A percentile compares a stretch with the other conserved stretches of the same genome.
These are phyloP conservation scores for Boletales sp. DNA, from an alignment of 768 basidiomycete species.

Conservation along the genomic window DNA sequence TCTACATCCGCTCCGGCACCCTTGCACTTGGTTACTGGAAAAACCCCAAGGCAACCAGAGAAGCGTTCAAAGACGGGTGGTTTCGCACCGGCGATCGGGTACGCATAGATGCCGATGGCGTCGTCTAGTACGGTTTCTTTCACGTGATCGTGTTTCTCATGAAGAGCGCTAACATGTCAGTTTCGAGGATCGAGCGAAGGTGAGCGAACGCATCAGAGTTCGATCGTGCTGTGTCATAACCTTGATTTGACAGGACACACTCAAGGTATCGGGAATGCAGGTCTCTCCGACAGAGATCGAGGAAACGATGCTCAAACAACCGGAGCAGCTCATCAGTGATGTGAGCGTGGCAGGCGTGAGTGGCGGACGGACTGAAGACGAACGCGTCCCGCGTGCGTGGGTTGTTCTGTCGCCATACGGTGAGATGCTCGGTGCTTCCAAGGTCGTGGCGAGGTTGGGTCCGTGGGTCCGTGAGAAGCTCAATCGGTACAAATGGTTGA, in stretches of 20 bases:
- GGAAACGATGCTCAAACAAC: constrained; percentile 56
- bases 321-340: constrained; percentile 58
- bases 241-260: constrained; percentile 52
- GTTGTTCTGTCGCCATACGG: constrained; percentile 61
- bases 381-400: constrained; percentile 78
- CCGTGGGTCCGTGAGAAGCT: constrained; percentile 59
- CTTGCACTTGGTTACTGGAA: constrained; percentile 70
- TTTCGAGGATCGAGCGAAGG: constrained; percentile 75
- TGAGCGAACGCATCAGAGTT: constrained; percentile 18
- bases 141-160: neutral
- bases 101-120: too few species aligned
- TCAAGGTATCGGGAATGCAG: constrained; percentile 77
- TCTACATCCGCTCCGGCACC: constrained; percentile 55
- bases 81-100: constrained; percentile 46
- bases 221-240: too few species aligned
- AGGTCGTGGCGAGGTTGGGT: constrained; percentile 47
- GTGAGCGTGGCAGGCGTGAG: constrained; percentile 71
- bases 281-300: constrained; percentile 83
- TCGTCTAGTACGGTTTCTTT: too few species aligned
- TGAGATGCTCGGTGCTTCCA: constrained; percentile 40
- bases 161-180: constrained; percentile 32
- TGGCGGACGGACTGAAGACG: constrained; percentile 69
- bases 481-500: constrained; percentile 74
- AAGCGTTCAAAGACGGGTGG: constrained; percentile 72
- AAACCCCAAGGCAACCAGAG: constrained; percentile 60